Evolutionary conservation across 2,329 filamentous ascomycete genomes (phyloP).

Genomic region (Aureobasidium sp.): DNA sequence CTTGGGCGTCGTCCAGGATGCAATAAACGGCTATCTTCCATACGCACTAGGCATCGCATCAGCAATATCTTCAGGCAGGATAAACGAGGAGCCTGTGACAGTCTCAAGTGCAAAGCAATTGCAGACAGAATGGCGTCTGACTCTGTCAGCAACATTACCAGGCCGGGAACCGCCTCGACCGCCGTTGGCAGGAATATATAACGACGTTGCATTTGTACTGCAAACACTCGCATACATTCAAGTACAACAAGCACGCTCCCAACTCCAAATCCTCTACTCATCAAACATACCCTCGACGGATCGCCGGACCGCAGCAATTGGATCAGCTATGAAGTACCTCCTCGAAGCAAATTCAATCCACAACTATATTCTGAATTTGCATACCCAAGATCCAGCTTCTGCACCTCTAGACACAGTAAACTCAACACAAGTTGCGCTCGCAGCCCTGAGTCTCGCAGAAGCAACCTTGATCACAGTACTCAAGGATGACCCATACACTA

Average conservation of each 20-base stretch:
- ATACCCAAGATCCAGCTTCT: slow-evolving; percentile 16
- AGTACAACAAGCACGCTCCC: slow-evolving; percentile 61
- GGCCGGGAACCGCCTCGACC: slow-evolving; percentile 58
- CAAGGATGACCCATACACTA: slow-evolving; percentile 91
- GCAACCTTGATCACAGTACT: slow-evolving; percentile 82
- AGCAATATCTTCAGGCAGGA: slow-evolving; percentile 31
- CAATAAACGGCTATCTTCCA: slow-evolving; percentile 69
- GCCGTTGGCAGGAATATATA: slow-evolving; percentile 65
- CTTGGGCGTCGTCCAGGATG: slow-evolving; percentile 60
- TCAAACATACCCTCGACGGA: slow-evolving; percentile 47
- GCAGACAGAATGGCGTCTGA: slow-evolving; percentile 72
- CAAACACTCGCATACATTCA: slow-evolving; percentile 69
- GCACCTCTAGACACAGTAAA: slow-evolving; percentile 32
- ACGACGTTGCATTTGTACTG: slow-evolving; percentile 73
- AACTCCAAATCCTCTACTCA: slow-evolving; percentile 64
- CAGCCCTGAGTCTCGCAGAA: slow-evolving; percentile 67
- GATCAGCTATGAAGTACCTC: slow-evolving; percentile 66
- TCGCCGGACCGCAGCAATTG: slow-evolving; percentile 61
- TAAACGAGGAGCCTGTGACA: slow-evolving; percentile 55
- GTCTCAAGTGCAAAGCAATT: slow-evolving; percentile 50
- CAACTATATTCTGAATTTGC: slow-evolving; percentile 49
- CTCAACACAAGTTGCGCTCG: slow-evolving; percentile 36
- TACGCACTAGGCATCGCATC: slow-evolving; percentile 70
- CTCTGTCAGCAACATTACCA: slow-evolving; percentile 57
- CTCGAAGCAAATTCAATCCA: slow-evolving; percentile 74